Conservation (phyloP, 2,329 filamentous ascomycete genomes). For the Nannizzia gypsea region DNA sequence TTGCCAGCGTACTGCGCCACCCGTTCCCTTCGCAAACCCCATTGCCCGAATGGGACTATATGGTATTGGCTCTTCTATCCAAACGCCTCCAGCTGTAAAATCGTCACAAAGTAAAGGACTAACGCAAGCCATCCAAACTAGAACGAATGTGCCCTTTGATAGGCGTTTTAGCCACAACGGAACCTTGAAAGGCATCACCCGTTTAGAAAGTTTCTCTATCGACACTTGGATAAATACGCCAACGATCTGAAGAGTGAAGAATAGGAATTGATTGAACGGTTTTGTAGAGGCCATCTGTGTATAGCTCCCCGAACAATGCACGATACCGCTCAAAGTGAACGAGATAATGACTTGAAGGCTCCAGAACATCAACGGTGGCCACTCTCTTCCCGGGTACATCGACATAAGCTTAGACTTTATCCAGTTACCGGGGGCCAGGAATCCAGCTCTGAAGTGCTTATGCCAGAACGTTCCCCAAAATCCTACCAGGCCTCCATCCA, state of each 20-base stretch:
- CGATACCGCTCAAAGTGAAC: slow-evolving; percentile 26
- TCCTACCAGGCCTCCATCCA: slow-evolving; percentile 59
- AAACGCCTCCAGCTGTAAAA: slow-evolving; percentile 59
- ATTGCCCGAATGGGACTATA: slow-evolving; percentile 57
- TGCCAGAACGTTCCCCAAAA: slow-evolving; percentile 88
- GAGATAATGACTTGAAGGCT: slow-evolving; percentile 20
- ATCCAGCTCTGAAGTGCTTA: slow-evolving; percentile 65
- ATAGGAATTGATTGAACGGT: slow-evolving; percentile 46
- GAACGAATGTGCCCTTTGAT: slow-evolving; percentile 51
- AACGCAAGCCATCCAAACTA: slow-evolving; percentile 58
- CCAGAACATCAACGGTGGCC: slow-evolving; percentile 14
- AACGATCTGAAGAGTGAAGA: slow-evolving; percentile 60
- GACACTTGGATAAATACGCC: slow-evolving; percentile 52
- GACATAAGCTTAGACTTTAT: slow-evolving; percentile 18
- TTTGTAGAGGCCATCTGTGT: slow-evolving; percentile 52
- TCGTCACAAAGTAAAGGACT: slow-evolving; percentile 60
- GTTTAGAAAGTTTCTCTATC: slow-evolving; percentile 27
- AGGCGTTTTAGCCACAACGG: slow-evolving; percentile 39
- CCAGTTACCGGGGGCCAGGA: slow-evolving; percentile 29
- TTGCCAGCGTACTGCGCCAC: slow-evolving; percentile 58
- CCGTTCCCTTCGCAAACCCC: slow-evolving; percentile 49
- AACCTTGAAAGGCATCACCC: slow-evolving; percentile 24
- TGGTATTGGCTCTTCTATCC: slow-evolving; percentile 73
- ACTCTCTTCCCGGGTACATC: background rate
- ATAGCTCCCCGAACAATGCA: slow-evolving; percentile 62